Evolutionary conservation across 371 early-diverging fungal species (phyloP), one percentile per base, ranked within the genome.

Genomic region (Racocetra persica): DNA sequence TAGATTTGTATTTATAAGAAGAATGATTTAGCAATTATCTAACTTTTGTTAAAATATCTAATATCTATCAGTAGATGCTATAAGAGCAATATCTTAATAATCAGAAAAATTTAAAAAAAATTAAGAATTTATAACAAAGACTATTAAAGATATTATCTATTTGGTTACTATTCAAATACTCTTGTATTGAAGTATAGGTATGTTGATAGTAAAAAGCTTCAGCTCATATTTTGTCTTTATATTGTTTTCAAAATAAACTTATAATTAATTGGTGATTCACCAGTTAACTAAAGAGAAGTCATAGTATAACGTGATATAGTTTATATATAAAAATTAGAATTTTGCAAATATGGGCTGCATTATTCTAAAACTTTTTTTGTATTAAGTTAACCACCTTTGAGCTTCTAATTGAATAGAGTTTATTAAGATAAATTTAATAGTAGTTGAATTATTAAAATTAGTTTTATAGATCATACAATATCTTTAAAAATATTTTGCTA

Each of bases 81-180:
- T 36, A 0, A 66, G 18, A 36, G 28, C 66, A 66, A 26, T 3
- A 36, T 66, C 14, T 0, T 11, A 8, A 32, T 36, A 4, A 1
- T 66, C 18, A 10, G 45, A 38, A 66, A 66, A 66, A 66, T 32
- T 22, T 18, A 16, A 4, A 36, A 28, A 10, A 36, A 36, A 28
- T 4, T 14, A 66, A 38, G 28, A 10, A 26, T 66, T 66, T 66
- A 18, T 66, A 66, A 1, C 20, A 2, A 66, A 28, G 18, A 66
- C 38, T 7, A 66, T 66, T 32, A 26, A 66, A 66, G 5, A 66
- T 66, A 66, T 66, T 36, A 28, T 22, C 38, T 36, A 66, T 66
- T 1, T 66, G 1, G 14, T 66, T 66, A 66, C 20, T 32, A 38
- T 0, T 2, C 22, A 5, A 8, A 38, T 66, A 66, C 28, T 66